These are phyloP conservation scores for Candida dubliniensis DNA, from an alignment of 1,139 yeast genomes.

Conservation along the genomic window DNA sequence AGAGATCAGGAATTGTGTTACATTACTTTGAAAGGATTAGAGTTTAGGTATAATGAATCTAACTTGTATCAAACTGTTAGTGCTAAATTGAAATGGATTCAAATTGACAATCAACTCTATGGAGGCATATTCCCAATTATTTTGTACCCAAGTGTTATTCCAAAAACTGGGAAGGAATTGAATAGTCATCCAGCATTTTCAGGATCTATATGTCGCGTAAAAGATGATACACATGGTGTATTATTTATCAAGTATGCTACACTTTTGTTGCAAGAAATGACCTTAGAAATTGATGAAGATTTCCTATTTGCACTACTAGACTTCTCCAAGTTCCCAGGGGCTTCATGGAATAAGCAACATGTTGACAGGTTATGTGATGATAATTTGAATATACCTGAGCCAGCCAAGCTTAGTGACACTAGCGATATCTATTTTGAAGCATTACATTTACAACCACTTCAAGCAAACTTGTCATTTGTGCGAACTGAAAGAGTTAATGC, in stretches of 20 bases:
- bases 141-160: constrained; percentile 88
- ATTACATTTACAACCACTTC: constrained; percentile 88
- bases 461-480: constrained; percentile 85
- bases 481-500: constrained; percentile 80
- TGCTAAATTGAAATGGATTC: constrained; percentile 88
- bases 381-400: constrained; percentile 66
- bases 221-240: constrained; percentile 90
- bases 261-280: constrained; percentile 80
- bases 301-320: constrained; percentile 82
- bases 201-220: constrained; percentile 77
- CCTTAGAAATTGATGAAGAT: constrained; percentile 92
- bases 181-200: constrained; percentile 89
- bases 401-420: constrained; percentile 56
- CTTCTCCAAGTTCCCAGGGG: constrained; percentile 71
- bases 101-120: constrained; percentile 86
- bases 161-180: constrained; percentile 81
- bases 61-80: constrained; percentile 80
- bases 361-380: constrained; percentile 65
- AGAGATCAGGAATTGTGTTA: constrained; percentile 78
- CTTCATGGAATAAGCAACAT: constrained; percentile 57
- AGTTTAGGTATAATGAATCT: constrained; percentile 77
- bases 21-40: constrained; percentile 76
- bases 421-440: constrained; percentile 89
- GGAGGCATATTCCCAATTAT: constrained; percentile 89
- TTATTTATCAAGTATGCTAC: constrained; percentile 90